A percentile compares a stretch with the other conserved stretches of the same genome.
phyloP scores from a whole-genome alignment of 176 grass and related monocot genomes.

The Carex parvula region DNA sequence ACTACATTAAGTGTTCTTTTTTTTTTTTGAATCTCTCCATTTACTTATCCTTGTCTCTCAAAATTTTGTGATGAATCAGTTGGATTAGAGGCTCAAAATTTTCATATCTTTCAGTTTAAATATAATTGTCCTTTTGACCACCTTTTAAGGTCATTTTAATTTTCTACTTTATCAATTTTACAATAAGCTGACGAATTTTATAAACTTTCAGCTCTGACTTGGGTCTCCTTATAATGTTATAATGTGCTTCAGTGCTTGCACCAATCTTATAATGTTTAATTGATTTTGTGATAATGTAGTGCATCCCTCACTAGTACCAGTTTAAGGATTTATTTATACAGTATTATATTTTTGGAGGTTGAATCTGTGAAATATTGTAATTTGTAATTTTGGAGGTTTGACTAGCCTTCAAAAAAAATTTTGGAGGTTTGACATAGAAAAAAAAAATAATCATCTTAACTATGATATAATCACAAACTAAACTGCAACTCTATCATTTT shows the following conservation, averaged over 20 bases:
- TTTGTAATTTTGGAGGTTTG: too few relatives aligned
- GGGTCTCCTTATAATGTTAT: conserved; percentile 43
- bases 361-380: too few relatives aligned
- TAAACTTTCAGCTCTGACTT: conserved; percentile 72
- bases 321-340: too few relatives aligned
- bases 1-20: not conserved
- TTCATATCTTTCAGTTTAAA: not conserved
- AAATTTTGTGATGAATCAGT: not conserved
- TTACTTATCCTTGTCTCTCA: not conserved
- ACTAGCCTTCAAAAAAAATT: too few relatives aligned
- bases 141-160: not conserved
- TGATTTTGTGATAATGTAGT: too few relatives aligned
- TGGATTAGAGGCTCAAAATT: not conserved
- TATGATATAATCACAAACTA: too few relatives aligned
- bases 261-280: not conserved
- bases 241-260: too few relatives aligned
- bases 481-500: too few relatives aligned
- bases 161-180: not conserved
- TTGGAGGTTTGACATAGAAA: too few relatives aligned
- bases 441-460: too few relatives aligned
- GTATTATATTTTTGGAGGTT: too few relatives aligned
- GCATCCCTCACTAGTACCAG: too few relatives aligned
- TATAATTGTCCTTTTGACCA: not conserved
- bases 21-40: not conserved
- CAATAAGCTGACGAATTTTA: conserved; percentile 12